Evolutionary conservation across 2,329 filamentous ascomycete genomes (phyloP), one percentile per base, ranked within the genome.

Genomic region (Colletotrichum noveboracense): DNA sequence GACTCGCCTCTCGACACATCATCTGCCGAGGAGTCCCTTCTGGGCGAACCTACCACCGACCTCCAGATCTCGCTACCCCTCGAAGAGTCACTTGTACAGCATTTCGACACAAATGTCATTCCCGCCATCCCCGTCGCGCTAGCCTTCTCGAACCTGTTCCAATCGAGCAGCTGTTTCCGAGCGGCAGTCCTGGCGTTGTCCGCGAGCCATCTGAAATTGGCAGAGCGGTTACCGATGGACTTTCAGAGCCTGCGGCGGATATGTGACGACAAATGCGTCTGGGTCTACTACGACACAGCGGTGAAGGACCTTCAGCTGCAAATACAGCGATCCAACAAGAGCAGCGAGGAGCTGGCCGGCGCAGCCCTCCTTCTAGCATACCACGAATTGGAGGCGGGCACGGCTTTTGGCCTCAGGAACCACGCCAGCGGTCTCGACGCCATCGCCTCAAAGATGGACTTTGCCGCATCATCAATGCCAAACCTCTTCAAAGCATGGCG

Each of bases 401-500:
- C 72, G 3, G 61, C 61, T 10, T 12, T 71, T 9, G 72, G 68
- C 6, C 71, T 75, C 6, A 18, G 34, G 4, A 71, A 71, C 12
- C 72, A 75, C 16, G 72, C 72, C 5, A 61, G 38, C 9, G 72
- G 72, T 1, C 68, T 75, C 4, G 72, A 75, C 3, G 68, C 61
- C 6, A 75, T 75, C 9, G 72, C 72, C 4, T 66, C 52, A 5
- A 71, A 66, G 30, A 32, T 75, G n/a, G 72, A 71, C 30, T 75
- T 75, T 7, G 34, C 72, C 10, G 48, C 61, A 0, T 60, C 61
- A 1, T 52, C 68, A 1, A 55, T 66, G n/a, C 72, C 68, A 4
- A 69, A 71, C 16, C 68, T 75, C 21, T 75, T 75, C n/a, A 75
- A 75, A 21, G 72, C 72, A 14, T 75, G 72, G 72, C 48, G 72